Conservation (phyloP, 2,329 filamentous ascomycete genomes). For the Colletotrichum sp. region DNA sequence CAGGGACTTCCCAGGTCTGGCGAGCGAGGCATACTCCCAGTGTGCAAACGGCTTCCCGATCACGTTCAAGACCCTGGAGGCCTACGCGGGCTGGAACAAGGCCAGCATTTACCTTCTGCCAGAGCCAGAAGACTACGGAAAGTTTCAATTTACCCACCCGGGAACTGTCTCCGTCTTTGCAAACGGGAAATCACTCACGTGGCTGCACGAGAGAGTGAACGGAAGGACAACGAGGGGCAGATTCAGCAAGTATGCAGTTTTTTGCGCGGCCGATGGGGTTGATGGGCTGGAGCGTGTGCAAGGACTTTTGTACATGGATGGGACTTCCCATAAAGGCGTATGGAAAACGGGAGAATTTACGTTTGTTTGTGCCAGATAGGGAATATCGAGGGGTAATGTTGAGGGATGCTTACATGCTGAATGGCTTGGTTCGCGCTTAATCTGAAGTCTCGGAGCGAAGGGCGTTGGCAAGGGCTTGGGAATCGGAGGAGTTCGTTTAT, state of each 20-base stretch:
- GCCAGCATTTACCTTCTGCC: background rate
- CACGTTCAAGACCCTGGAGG: background rate
- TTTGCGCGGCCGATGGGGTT: background rate
- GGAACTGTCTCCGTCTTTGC: background rate
- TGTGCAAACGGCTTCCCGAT: background rate
- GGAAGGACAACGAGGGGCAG: background rate
- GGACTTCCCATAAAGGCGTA: background rate
- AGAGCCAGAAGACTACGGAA: background rate
- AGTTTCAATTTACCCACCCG: background rate
- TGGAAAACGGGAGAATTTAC: background rate
- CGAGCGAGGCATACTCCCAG: accelerated
- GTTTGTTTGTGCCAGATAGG: background rate
- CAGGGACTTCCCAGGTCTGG: accelerated
- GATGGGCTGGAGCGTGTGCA: background rate
- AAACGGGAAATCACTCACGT: background rate
- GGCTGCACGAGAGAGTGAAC: background rate
- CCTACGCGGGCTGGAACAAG: background rate
- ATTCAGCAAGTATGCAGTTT: background rate
- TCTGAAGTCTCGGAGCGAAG: background rate
- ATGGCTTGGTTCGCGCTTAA: background rate
- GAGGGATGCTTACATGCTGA: accelerated
- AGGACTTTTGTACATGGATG: background rate
- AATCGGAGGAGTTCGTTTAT: too few relatives aligned
- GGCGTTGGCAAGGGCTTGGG: background rate
- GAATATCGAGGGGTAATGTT: background rate